Percentiles rank a stretch among this genome's conserved stretches.
Evolutionary conservation across 2,329 filamentous ascomycete species (phyloP).

Genomic region (Cytospora paraplurivora): DNA sequence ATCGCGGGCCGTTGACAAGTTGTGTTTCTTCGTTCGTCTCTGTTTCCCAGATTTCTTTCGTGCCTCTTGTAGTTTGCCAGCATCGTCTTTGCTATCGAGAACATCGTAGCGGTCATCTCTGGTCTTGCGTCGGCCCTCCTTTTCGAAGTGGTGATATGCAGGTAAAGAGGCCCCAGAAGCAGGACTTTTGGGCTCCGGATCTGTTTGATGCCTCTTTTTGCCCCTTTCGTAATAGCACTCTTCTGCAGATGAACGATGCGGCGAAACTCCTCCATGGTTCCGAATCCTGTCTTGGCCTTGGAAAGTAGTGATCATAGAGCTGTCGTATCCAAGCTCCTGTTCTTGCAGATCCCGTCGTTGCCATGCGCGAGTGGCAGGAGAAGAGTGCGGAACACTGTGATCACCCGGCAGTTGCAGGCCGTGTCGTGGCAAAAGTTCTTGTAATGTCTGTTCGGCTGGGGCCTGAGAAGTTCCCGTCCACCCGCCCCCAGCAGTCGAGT

Average conservation of each 20-base stretch:
- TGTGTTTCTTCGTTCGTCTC: conserved; percentile 34
- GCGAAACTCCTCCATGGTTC: background rate
- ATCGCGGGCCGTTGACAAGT: conserved; percentile 44
- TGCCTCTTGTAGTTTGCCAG: conserved; percentile 18
- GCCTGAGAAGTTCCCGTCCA: background rate
- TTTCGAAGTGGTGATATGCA: conserved; percentile 13
- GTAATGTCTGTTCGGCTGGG: background rate
- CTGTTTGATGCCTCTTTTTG: conserved; percentile 4
- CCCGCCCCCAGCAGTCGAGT: background rate
- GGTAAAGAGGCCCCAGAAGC: background rate
- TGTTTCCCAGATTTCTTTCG: conserved; percentile 29
- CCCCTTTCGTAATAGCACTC: conserved; percentile 8
- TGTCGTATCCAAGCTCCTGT: background rate
- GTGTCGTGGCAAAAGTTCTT: background rate
- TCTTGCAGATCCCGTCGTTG: conserved; percentile 1
- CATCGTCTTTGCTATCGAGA: conserved; percentile 31
- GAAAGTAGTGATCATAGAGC: background rate
- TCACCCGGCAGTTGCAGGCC: background rate
- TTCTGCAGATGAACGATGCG: background rate
- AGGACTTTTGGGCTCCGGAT: background rate
- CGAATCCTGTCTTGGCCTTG: background rate
- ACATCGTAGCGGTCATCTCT: conserved; percentile 57
- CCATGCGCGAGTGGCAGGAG: background rate
- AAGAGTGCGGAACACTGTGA: background rate
- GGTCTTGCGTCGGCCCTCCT: conserved; percentile 56